Conservation (phyloP, 805 yeast genomes). For the Nadsonia fulvescens region DNA sequence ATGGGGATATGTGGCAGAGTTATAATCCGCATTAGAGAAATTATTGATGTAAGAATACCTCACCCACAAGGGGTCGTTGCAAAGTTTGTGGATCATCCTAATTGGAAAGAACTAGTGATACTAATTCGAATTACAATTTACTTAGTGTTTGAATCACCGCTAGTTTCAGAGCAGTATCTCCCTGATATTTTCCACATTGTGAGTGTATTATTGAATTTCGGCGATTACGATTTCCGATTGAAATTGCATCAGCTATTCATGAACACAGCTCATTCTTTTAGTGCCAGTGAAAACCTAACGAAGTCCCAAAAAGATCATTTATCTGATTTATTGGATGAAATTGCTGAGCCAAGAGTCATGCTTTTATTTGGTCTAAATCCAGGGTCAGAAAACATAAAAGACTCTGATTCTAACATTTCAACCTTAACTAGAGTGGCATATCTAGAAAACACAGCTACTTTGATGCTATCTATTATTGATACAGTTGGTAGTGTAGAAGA, state of each 20-base stretch:
- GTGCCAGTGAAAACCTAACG: slow-evolving; percentile 36
- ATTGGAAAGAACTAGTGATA: slow-evolving; percentile 57
- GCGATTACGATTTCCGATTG: slow-evolving; percentile 36
- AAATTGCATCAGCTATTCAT: slow-evolving; percentile 42
- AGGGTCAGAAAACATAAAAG: no score
- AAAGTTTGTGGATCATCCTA: slow-evolving; percentile 33
- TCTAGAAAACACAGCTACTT: slow-evolving; percentile 10
- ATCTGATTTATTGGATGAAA: slow-evolving; percentile 21
- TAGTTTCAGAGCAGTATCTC: slow-evolving; percentile 18
- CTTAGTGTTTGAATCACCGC: slow-evolving; percentile 46
- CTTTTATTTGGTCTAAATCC: slow-evolving; percentile 14
- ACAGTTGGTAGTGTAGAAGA: slow-evolving; percentile 10
- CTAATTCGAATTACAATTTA: slow-evolving; percentile 44
- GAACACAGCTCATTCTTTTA: slow-evolving; percentile 53
- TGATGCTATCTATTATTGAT: slow-evolving; percentile 10
- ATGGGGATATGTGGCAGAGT: slow-evolving; percentile 54
- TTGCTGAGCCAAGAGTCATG: slow-evolving; percentile 12
- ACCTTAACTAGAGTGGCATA: slow-evolving; percentile 9
- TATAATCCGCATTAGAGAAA: no score
- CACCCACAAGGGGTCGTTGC: no score
- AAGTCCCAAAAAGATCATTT: slow-evolving; percentile 25
- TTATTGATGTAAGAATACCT: no score
- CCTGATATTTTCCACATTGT: slow-evolving; percentile 57
- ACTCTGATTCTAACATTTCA: no score
- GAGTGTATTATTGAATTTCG: slow-evolving; percentile 36